Percentiles rank a stretch among this genome's conserved stretches.
phyloP scores from a whole-genome alignment of 345 rosid species.

The Salix koriyanagi region DNA sequence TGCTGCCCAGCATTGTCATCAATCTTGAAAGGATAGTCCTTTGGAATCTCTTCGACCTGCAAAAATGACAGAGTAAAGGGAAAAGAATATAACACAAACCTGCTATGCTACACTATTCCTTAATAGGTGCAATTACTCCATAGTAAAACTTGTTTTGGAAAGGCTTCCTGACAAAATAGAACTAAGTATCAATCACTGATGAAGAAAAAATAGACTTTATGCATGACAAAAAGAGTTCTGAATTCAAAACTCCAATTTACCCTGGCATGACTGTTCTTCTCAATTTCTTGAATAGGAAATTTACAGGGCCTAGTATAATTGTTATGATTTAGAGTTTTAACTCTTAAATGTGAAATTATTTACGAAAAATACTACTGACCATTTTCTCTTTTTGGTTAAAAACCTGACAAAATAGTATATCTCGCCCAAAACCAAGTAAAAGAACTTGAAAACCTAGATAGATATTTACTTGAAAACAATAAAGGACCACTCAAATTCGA shows the following conservation, averaged over 20 bases:
- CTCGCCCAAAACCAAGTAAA: not conserved
- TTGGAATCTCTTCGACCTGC: slow-evolving; percentile 59
- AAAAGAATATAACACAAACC: not conserved
- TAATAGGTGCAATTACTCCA: not conserved
- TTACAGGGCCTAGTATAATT: not conserved
- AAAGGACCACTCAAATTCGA: not conserved
- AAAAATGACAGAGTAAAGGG: not conserved
- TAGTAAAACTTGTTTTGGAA: not conserved
- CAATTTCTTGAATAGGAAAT: not conserved
- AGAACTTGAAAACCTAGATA: not conserved
- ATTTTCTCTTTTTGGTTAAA: not conserved
- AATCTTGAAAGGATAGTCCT: slow-evolving; percentile 69
- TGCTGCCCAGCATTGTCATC: slow-evolving; percentile 69
- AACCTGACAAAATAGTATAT: not conserved
- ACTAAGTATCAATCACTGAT: not conserved
- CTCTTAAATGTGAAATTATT: not conserved
- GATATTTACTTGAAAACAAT: not conserved
- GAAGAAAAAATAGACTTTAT: not conserved
- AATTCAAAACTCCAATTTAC: not conserved
- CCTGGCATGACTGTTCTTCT: not conserved
- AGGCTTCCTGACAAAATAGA: not conserved
- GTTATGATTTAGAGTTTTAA: not conserved
- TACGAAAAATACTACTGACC: not conserved
- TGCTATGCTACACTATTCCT: not conserved
- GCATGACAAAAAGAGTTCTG: not conserved